Evolutionary conservation across 805 yeast species (phyloP), one percentile per base, ranked within the genome.

Genomic region (Metschnikowia rubicola): DNA sequence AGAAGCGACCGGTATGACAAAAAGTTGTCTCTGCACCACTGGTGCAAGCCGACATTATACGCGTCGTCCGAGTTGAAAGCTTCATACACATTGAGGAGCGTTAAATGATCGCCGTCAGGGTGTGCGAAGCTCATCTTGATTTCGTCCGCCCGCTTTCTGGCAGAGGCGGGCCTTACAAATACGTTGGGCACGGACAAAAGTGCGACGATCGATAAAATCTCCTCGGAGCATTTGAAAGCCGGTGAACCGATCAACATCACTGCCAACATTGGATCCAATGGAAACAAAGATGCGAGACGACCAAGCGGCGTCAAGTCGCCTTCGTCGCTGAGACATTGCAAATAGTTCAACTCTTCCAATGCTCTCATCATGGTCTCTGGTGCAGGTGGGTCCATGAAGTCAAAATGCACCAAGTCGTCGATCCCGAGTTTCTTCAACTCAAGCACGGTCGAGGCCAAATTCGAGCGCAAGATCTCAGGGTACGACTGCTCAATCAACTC

Each of bases 311-410:
- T 94, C 56, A 92, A 71, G 45, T 86, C 84, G 51, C 98, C 99
- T 39, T 89, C 92, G 64, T 94, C 97, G 56, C 88, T 88, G 44
- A 92, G 76, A 71, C 97, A 94, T 19, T 86, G 84, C 52, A 92
- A 73, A 63, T 89, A 94, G 63, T 94, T 91, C 60, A 92, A 77
- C 66, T 92, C 99, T 67, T 92, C 99, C 53, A 92, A 73, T 0
- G 98, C 98, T 65, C 99, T 79, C 99, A 94, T 94, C 99, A 92
- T 94, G 7, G 99, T 94, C 68, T 92, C 99, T 9, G 99, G 99
- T 2, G 98, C 98, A 11, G 99, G 99, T 8, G 99, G 98, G 63
- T 92, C 99, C 96, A 92, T 92, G 64, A 94, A 92, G 66, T 94
- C 99, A 63, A 92, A 92, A 69, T 92, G 98, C 35, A 94, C 99